A percentile compares a stretch with the other conserved stretches of the same genome.
These are phyloP conservation scores for Wickerhamia fluorescens DNA, from an alignment of 805 yeast species.

Conservation along the genomic window DNA sequence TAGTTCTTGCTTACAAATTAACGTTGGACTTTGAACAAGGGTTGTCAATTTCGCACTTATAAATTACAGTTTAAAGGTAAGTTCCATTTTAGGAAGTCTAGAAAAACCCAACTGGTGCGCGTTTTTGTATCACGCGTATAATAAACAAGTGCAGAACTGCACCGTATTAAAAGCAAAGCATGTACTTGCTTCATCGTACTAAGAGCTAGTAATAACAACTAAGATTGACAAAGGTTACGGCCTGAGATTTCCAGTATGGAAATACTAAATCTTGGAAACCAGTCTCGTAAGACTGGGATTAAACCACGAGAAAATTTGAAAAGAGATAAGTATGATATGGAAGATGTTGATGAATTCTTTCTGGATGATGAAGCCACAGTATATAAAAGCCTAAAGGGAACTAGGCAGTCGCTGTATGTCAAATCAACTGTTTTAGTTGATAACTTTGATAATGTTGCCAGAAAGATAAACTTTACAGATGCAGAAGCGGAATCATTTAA, in stretches of 20 bases:
- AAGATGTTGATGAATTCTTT: slow-evolving; percentile 63
- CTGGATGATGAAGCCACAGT: slow-evolving; percentile 40
- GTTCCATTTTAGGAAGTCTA: slow-evolving; percentile 6
- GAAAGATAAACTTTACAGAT: slow-evolving; percentile 30
- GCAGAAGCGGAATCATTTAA: slow-evolving; percentile 23
- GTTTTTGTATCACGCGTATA: slow-evolving; percentile 5
- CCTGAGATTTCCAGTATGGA: slow-evolving; percentile 29
- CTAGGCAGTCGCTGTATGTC: too few species aligned
- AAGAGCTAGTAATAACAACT: too few species aligned
- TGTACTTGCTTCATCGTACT: too few species aligned
- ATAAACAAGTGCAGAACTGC: too few species aligned
- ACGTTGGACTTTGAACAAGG: slow-evolving; percentile 1
- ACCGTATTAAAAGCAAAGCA: too few species aligned
- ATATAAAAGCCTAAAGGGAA: too few species aligned
- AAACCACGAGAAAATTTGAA: slow-evolving; percentile 39
- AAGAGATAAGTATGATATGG: slow-evolving; percentile 57
- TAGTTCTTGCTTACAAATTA: slow-evolving; percentile 10
- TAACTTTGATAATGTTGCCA: slow-evolving; percentile 20
- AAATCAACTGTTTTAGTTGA: slow-evolving; percentile 3
- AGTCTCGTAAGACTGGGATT: slow-evolving; percentile 63
- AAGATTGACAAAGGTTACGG: too few species aligned
- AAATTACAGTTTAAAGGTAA: too few species aligned
- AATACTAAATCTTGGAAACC: slow-evolving; percentile 43
- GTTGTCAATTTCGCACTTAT: too few species aligned
- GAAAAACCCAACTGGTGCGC: slow-evolving; percentile 3